Evolutionary conservation across 2,329 filamentous ascomycete species (phyloP), one percentile per base, ranked within the genome.

Genomic region (Exophiala calicioides): DNA sequence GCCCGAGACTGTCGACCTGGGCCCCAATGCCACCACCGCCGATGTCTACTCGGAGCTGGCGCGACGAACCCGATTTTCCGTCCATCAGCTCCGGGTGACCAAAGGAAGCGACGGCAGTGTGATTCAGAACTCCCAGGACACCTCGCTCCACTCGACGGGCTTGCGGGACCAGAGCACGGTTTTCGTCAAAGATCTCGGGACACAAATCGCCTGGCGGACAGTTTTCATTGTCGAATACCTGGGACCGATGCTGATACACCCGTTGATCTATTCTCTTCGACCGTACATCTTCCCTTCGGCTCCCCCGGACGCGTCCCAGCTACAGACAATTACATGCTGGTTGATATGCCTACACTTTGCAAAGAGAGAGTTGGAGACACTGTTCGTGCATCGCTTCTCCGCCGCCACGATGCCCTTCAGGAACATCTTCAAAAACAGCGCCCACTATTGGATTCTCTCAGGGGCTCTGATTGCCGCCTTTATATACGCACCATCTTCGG

Each of bases 151-250:
- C 52, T 71, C 73, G 33, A 77, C 75, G 3, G 80, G 80, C 10
- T 66, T 86, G 34, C 70, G 73, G 44, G 75, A 83, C 56, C 75
- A 78, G 58, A 80, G 78, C 55, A 73, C 75, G 15, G 69, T 98
- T 37, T 82, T 93, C 58, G 87, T 97, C 55, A 97, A 98, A 74
- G 91, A 98, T 66, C 77, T 98, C 21, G 93, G 93, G 12, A 81
- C 84, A 37, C 93, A 98, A 69, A 85, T 96, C 45, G 82, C 82
- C 53, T 98, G 93, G 93, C 84, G 83, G 56, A 93, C 88, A 51
- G 91, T 97, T 67, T 98, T 91, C 76, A 73, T 96, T 54, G 84
- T 96, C 73, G 93, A 98, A 72, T 98, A 98, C 69, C 72, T 93
- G 57, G 93, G 93, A 3, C 93, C 93, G 4, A 79, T 97, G 61